Percentiles rank a stretch among this genome's conserved stretches.
phyloP scores from a whole-genome alignment of 495 filamentous ascomycete genomes.

The Niebla homalea region DNA sequence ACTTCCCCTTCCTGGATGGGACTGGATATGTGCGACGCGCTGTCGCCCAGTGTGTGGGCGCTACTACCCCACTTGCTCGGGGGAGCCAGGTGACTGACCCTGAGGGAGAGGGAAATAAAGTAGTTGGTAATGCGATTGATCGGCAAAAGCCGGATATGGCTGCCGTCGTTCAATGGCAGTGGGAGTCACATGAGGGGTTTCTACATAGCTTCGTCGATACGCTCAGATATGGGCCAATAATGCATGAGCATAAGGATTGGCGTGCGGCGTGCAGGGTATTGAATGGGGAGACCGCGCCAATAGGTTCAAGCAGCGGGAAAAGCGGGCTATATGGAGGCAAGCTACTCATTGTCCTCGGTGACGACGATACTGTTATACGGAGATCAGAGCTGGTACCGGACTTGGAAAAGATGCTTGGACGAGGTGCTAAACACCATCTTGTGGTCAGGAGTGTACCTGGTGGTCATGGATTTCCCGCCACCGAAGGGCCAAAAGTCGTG shows the following conservation, averaged over 20 bases:
- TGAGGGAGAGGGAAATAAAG: slow-evolving; percentile 14
- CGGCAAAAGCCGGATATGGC: slow-evolving; percentile 20
- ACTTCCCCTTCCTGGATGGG: slow-evolving; percentile 8
- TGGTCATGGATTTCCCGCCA: slow-evolving; percentile 40
- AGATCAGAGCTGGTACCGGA: slow-evolving; percentile 32
- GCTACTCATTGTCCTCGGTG: slow-evolving; percentile 35
- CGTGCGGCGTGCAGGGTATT: slow-evolving; percentile 22
- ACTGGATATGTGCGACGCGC: slow-evolving; percentile 1
- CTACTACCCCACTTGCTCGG: neutral
- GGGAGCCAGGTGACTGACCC: slow-evolving; percentile 18
- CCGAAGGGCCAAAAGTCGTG: slow-evolving; percentile 24
- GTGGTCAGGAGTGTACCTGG: slow-evolving; percentile 31
- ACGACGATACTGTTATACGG: slow-evolving; percentile 35
- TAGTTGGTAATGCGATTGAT: no score
- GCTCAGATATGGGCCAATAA: slow-evolving; percentile 40
- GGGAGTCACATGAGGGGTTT: slow-evolving; percentile 41
- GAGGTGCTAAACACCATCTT: slow-evolving; percentile 25
- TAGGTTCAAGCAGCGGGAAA: neutral
- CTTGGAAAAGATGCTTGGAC: slow-evolving; percentile 22
- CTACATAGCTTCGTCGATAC: slow-evolving; percentile 41
- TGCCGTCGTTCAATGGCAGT: slow-evolving; percentile 40
- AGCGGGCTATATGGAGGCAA: slow-evolving; percentile 19
- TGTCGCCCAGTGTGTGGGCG: neutral
- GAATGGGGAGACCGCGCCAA: slow-evolving; percentile 9
- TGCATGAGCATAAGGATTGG: slow-evolving; percentile 41